phyloP scores from a whole-genome alignment of 805 yeast genomes.

The Wickerhamomyces queroliae region DNA sequence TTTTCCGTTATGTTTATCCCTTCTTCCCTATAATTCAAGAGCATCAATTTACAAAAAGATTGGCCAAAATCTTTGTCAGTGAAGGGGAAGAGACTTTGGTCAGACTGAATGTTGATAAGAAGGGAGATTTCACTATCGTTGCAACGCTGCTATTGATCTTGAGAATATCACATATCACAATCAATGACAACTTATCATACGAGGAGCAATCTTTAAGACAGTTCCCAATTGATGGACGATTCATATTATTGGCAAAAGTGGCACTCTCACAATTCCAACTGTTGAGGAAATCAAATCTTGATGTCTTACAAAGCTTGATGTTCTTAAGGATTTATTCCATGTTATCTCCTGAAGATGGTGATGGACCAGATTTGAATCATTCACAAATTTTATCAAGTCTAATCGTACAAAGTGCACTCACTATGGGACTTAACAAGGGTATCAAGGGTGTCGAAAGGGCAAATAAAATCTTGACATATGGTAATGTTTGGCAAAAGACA shows the following conservation, averaged over 20 bases:
- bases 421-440: constrained; percentile 44
- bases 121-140: constrained; percentile 34
- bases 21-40: constrained; percentile 43
- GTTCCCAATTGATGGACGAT: constrained; percentile 34
- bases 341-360: constrained; percentile 44
- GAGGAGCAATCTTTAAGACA: constrained; percentile 17
- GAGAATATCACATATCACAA: constrained; percentile 36
- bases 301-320: constrained; percentile 38
- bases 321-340: constrained; percentile 33
- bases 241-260: constrained; percentile 30
- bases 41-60: constrained; percentile 24
- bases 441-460: constrained; percentile 26
- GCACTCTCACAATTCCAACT: constrained; percentile 37
- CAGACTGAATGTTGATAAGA: constrained; percentile 27
- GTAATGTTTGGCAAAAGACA: constrained; percentile 18
- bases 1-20: constrained; percentile 38
- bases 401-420: constrained; percentile 36
- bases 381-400: constrained; percentile 32
- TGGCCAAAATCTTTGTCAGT: constrained; percentile 31
- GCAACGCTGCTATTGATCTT: constrained; percentile 36
- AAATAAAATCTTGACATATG: constrained; percentile 8
- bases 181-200: constrained; percentile 21
- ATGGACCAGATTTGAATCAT: constrained; percentile 38
- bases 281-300: constrained; percentile 30
- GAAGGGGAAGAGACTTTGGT: constrained; percentile 19